phyloP scores from a whole-genome alignment of 495 filamentous ascomycete genomes.

The Evansstolkia leycettana region DNA sequence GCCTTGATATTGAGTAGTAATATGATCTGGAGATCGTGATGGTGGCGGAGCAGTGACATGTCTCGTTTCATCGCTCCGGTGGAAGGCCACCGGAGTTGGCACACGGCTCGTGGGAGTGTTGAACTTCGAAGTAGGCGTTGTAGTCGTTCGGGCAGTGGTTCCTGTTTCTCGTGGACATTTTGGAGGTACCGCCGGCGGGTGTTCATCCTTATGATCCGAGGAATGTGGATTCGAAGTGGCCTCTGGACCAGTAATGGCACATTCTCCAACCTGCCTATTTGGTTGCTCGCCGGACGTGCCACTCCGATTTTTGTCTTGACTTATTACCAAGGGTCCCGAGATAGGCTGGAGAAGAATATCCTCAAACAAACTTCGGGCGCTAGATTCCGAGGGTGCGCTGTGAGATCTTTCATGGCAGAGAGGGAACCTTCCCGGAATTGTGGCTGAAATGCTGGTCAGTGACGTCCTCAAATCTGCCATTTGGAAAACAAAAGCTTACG shows the following conservation, averaged over 20 bases:
- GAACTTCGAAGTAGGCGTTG: background rate
- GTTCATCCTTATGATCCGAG: conserved; percentile 11
- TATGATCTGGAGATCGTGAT: no score
- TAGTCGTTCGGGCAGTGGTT: background rate
- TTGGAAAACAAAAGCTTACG: conserved; percentile 39
- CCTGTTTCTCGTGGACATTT: conserved; percentile 19
- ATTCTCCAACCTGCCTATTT: no score
- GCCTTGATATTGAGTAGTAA: no score
- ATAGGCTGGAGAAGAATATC: no score
- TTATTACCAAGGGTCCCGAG: no score
- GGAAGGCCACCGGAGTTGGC: no score
- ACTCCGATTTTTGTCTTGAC: no score
- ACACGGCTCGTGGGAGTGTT: background rate
- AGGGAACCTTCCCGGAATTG: conserved; percentile 57
- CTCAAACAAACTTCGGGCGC: conserved; percentile 3
- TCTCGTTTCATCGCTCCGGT: no score
- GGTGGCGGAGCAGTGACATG: no score
- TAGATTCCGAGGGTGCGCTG: conserved; percentile 39
- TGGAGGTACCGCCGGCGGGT: conserved; percentile 30
- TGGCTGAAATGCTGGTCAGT: conserved; percentile 41
- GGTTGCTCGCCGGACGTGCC: no score
- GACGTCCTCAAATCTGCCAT: background rate
- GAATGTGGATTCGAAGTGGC: conserved; percentile 1
- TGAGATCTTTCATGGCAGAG: conserved; percentile 50
- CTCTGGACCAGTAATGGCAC: conserved; percentile 2